Evolutionary conservation across 1,139 yeast genomes (phyloP), one percentile per base, ranked within the genome.

Genomic region (Sugiyamaella grinbergsii): DNA sequence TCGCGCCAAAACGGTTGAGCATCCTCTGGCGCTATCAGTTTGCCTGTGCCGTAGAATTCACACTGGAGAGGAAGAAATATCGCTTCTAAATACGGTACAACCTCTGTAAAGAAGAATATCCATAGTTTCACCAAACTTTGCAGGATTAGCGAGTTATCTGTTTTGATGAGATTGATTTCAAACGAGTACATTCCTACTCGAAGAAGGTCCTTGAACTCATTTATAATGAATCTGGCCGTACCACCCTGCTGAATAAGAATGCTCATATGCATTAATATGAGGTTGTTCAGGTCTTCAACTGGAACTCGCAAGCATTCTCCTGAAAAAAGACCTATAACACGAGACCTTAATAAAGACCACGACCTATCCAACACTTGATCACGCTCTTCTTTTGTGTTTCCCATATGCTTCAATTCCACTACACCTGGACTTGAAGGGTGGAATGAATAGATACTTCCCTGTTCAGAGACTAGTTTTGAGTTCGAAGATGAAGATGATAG

Each of bases 61-160:
- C 72, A 60, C 49, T 82, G 85, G 20, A 84, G 60, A 0, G 90
- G 89, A 34, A 81, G 60, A 51, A 83, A 75, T 0, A 81, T 75
- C 0, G 85, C 84, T 50, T 80, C 77, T 34, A 83, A 68, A 59
- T 82, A 81, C 47, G 81, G 82, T 47, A 79, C 71, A 0, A 81
- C 74, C 37, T 76, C 73, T 10, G 73, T 69, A 54, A 78, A 79
- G 62, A 82, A 83, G 33, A 71, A 69, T 26, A 73, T 75, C 91
- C 91, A 84, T 1, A 66, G 55, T 7, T 67, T 66, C n/a, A 67
- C 69, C 2, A 71, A 58, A 13, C 64, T 60, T 4, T 58, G 61
- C 16, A 72, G 50, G 23, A 70, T 55, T 24, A 58, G 59, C 24
- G 61, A 61, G 16, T 60, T 60, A 15, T 60, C 52, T n/a, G 54